Conservation (phyloP, 352 stramenopile species). For the Phytophthora foliorum region DNA sequence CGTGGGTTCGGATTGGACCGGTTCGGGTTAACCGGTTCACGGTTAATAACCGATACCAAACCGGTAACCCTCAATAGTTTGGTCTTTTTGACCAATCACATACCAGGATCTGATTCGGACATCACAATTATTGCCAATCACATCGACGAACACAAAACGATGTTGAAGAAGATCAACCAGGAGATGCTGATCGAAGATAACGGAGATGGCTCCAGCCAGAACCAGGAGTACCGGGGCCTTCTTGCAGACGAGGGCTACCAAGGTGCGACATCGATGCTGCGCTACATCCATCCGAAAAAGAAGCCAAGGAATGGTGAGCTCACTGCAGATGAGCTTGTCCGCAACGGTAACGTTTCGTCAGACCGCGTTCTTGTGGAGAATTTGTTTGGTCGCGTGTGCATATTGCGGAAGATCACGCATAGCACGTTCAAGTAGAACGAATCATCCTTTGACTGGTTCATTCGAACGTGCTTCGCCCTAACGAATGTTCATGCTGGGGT, state of each 20-base stretch:
- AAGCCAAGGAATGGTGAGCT: slow-evolving; percentile 8
- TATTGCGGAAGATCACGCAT: slow-evolving; percentile 31
- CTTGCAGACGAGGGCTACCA: slow-evolving; percentile 19
- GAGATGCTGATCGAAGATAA: slow-evolving; percentile 7
- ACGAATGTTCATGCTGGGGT: too few species aligned
- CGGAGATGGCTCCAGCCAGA: slow-evolving; percentile 2
- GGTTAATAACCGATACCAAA: too few species aligned
- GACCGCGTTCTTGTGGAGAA: slow-evolving; percentile 34
- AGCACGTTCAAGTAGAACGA: slow-evolving; percentile 35
- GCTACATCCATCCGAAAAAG: neutral
- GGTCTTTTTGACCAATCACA: slow-evolving; percentile 22
- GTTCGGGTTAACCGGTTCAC: too few species aligned
- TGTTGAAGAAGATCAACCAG: slow-evolving; percentile 8
- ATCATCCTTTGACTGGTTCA: slow-evolving; percentile 7
- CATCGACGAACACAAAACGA: neutral
- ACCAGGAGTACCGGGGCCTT: too few species aligned
- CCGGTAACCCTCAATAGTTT: too few species aligned
- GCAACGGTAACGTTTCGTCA: slow-evolving; percentile 20
- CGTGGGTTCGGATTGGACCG: too few species aligned
- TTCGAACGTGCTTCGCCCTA: too few species aligned
- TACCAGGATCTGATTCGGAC: slow-evolving; percentile 4
- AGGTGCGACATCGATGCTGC: slow-evolving; percentile 3
- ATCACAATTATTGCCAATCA: slow-evolving; percentile 21
- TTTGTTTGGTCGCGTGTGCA: slow-evolving; percentile 21
- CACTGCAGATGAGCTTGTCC: slow-evolving; percentile 4